Evolutionary conservation across 306 rosid species (phyloP).

Genomic region (Medicago ruthenica): DNA sequence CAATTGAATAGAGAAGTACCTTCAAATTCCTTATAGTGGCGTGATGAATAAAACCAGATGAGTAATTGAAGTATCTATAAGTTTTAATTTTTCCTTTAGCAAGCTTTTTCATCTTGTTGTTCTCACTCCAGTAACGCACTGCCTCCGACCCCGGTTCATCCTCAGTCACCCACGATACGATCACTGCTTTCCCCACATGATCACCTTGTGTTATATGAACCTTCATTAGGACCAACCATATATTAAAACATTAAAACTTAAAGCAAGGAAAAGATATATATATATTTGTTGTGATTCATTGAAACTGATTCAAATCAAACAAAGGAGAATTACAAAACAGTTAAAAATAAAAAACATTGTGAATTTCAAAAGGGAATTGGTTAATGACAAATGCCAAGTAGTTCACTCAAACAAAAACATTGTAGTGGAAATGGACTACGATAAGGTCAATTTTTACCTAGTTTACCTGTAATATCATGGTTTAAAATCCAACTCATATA

Average conservation of each 20-base stretch:
- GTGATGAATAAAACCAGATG: slow-evolving; percentile 91
- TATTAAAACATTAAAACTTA: slow-evolving; percentile 21
- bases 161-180: slow-evolving; percentile 82
- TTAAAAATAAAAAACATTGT: too few relatives aligned
- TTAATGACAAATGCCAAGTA: too few relatives aligned
- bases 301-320: too few relatives aligned
- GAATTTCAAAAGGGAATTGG: too few relatives aligned
- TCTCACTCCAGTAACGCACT: slow-evolving; percentile 75
- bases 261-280: background rate
- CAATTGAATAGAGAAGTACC: slow-evolving; percentile 48
- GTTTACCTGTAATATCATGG: too few relatives aligned
- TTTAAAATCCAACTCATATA: too few relatives aligned
- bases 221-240: slow-evolving; percentile 47
- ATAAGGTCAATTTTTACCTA: too few relatives aligned
- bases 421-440: too few relatives aligned
- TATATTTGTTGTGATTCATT: too few relatives aligned
- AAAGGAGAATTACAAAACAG: too few relatives aligned
- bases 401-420: too few relatives aligned
- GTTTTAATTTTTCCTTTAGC: slow-evolving; percentile 56
- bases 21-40: slow-evolving; percentile 59
- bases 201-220: slow-evolving; percentile 98
- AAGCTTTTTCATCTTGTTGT: slow-evolving; percentile 33
- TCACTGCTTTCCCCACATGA: slow-evolving; percentile 70
- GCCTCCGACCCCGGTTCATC: slow-evolving; percentile 65
- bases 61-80: slow-evolving; percentile 71